These are phyloP conservation scores for Mycosphaerella arachidis DNA, from an alignment of 2,329 filamentous ascomycete species.

Conservation along the genomic window DNA sequence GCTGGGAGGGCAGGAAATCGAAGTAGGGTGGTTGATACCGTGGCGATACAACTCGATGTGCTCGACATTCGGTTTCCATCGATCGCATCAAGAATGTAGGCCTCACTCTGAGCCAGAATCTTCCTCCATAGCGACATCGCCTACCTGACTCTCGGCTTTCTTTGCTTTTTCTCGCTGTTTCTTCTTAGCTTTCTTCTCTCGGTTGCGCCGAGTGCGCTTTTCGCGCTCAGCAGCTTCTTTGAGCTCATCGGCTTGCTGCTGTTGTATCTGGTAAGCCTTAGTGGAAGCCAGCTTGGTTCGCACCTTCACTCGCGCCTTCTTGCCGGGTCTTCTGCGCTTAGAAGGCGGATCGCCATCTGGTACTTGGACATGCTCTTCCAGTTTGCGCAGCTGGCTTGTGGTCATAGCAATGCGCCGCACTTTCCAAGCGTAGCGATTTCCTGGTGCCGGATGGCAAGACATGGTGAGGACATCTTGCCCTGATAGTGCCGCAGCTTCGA, in stretches of 20 bases:
- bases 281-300: conserved; percentile 23
- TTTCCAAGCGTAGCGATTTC: conserved; percentile 21
- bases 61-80: background rate
- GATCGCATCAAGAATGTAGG: background rate
- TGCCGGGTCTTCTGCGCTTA: conserved; percentile 30
- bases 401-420: conserved; percentile 16
- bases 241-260: conserved; percentile 22
- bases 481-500: conserved; percentile 14
- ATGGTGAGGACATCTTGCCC: conserved; percentile 15
- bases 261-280: conserved; percentile 22
- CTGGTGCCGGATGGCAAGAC: conserved; percentile 15
- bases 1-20: conserved; percentile 4
- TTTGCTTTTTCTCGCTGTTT: conserved; percentile 33
- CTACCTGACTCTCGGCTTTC: conserved; percentile 19
- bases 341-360: background rate
- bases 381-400: conserved; percentile 9
- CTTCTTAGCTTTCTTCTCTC: conserved; percentile 36
- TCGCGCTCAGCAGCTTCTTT: conserved; percentile 30
- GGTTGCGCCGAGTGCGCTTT: conserved; percentile 32
- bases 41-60: background rate
- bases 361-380: conserved; percentile 11
- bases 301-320: conserved; percentile 29
- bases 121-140: background rate
- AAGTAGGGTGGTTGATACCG: background rate
- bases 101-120: background rate